phyloP scores from a whole-genome alignment of 192 early-diverging fungal species.

The Backusella parvicylindrica region DNA sequence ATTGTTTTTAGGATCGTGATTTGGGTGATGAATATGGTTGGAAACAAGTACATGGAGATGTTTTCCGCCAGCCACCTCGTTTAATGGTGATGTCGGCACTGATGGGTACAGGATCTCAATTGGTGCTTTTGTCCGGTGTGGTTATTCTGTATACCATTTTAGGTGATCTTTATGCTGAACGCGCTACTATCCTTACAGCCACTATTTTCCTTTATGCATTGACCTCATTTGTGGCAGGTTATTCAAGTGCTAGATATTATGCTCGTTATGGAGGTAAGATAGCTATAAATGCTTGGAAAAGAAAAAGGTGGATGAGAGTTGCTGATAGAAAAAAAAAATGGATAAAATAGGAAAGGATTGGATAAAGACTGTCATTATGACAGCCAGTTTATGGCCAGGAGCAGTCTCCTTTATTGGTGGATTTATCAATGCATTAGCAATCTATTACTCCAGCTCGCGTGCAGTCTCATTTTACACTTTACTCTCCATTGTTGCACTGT shows the following conservation, averaged over 20 bases:
- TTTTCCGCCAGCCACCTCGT: conserved; percentile 69
- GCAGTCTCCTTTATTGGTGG: conserved; percentile 47
- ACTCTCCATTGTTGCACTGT: conserved; percentile 65
- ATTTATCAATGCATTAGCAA: conserved; percentile 68
- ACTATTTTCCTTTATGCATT: conserved; percentile 80
- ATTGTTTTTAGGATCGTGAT: conserved; percentile 48
- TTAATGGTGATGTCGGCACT: conserved; percentile 64
- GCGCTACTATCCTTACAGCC: conserved; percentile 71
- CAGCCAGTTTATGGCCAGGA: conserved; percentile 68
- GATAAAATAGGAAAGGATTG: conserved; percentile 55
- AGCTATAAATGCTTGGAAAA: not conserved
- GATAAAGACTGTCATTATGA: conserved; percentile 63
- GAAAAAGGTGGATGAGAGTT: not conserved
- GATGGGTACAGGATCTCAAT: conserved; percentile 66
- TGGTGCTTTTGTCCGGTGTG: conserved; percentile 45
- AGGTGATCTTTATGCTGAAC: conserved; percentile 57
- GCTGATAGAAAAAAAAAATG: not conserved
- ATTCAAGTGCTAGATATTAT: conserved; percentile 64
- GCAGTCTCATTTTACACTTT: conserved; percentile 79
- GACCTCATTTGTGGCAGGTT: conserved; percentile 66
- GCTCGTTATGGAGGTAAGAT: conserved; percentile 55
- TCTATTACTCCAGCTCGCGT: conserved; percentile 67
- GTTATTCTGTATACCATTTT: conserved; percentile 56
- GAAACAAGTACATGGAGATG: conserved; percentile 87
- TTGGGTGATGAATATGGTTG: conserved; percentile 84